These are phyloP conservation scores for Keithomyces neogunnii DNA, from an alignment of 2,329 filamentous ascomycete species.

Conservation along the genomic window DNA sequence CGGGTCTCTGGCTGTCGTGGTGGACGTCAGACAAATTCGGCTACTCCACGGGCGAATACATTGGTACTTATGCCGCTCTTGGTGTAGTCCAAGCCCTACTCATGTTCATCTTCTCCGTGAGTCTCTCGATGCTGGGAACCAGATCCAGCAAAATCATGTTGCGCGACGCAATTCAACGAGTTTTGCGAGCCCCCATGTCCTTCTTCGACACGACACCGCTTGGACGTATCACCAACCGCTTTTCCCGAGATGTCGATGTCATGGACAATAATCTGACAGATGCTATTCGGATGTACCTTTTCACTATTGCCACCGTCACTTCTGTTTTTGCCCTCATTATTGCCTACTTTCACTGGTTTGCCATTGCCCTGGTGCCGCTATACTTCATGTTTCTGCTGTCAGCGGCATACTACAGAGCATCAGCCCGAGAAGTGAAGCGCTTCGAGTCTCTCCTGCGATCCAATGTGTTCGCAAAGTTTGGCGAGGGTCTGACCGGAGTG, in stretches of 20 bases:
- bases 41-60: constrained; percentile 60
- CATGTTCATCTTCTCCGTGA: constrained; percentile 73
- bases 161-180: constrained; percentile 66
- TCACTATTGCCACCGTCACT: constrained; percentile 74
- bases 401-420: constrained; percentile 80
- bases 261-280: constrained; percentile 93
- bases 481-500: constrained; percentile 76
- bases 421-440: constrained; percentile 88
- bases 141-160: constrained; percentile 76
- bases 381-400: constrained; percentile 73
- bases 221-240: constrained; percentile 91
- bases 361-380: constrained; percentile 52
- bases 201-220: constrained; percentile 97
- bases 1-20: constrained; percentile 86
- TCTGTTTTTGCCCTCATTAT: constrained; percentile 87
- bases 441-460: constrained; percentile 87
- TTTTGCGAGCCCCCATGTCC: constrained; percentile 67
- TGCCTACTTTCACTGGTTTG: constrained; percentile 89
- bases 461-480: constrained; percentile 81
- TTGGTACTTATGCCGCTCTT: constrained; percentile 62
- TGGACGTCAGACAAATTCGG: constrained; percentile 79
- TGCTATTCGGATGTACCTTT: constrained; percentile 84
- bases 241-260: constrained; percentile 89
- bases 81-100: constrained; percentile 63
- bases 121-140: constrained; percentile 72